Conservation (phyloP, 1,284 basidiomycete species). For the Apiotrichum porosum region DNA sequence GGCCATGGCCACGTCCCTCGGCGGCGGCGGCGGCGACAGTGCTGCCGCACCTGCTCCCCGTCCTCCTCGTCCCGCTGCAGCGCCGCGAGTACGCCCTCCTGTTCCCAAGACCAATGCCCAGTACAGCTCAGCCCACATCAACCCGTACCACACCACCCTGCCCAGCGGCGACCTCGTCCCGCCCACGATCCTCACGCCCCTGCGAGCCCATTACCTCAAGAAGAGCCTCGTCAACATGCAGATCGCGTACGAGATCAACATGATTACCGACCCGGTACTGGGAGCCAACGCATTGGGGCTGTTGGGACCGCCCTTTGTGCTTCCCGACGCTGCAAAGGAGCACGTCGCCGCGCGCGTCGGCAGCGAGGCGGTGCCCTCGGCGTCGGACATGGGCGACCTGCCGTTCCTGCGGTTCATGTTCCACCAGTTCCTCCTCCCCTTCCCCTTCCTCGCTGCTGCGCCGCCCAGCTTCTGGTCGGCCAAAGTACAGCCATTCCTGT, state of each 20-base stretch:
- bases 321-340: conserved; percentile 54
- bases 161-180: conserved; percentile 24
- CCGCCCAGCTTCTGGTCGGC: conserved; percentile 83
- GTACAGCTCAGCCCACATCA: conserved; percentile 28
- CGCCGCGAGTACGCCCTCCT: conserved; percentile 8
- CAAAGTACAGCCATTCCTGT: conserved; percentile 88
- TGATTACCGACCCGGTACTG: conserved; percentile 57
- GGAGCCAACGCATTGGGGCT: conserved; percentile 73
- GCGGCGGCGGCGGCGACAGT: background rate
- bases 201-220: conserved; percentile 92
- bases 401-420: conserved; percentile 85
- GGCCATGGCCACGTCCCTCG: background rate
- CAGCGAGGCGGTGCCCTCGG: conserved; percentile 13
- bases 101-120: conserved; percentile 10
- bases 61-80: too few species aligned
- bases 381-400: conserved; percentile 54
- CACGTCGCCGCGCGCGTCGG: conserved; percentile 48
- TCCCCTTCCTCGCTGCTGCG: conserved; percentile 82
- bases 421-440: conserved; percentile 82
- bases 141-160: conserved; percentile 34
- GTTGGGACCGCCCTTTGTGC: conserved; percentile 77
- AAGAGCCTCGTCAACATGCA: conserved; percentile 86
- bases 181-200: conserved; percentile 60
- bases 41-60: too few species aligned
- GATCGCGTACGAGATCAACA: conserved; percentile 68